Conservation (phyloP, 2,329 filamentous ascomycete species). For the Clarireedia homoeocarpa region DNA sequence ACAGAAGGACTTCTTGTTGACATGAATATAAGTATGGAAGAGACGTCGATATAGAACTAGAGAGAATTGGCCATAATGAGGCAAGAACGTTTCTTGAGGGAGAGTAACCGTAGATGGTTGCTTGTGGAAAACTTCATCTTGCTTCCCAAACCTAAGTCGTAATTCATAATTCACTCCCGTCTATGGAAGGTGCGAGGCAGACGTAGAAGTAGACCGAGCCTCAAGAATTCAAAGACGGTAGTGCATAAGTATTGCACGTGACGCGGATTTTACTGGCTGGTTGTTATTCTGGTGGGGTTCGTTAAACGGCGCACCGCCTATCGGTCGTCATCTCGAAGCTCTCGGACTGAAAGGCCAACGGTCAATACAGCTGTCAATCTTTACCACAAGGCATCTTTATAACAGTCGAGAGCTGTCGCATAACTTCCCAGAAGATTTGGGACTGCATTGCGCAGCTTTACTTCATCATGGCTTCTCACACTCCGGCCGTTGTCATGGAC, state of each 20-base stretch:
- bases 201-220: no score
- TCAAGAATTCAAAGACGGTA: no score
- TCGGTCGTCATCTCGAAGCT: conserved; percentile 19
- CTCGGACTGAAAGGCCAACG: conserved; percentile 5
- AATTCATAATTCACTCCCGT: not conserved
- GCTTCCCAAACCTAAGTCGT: not conserved
- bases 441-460: conserved; percentile 21
- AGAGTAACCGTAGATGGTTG: not conserved
- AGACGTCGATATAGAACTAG: not conserved
- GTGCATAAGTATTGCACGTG: not conserved
- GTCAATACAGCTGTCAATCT: conserved; percentile 1
- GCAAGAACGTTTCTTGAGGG: not conserved
- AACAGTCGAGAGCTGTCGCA: conserved; percentile 21
- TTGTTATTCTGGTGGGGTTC: conserved; percentile 8
- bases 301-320: conserved; percentile 8
- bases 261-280: conserved; percentile 1
- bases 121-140: not conserved
- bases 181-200: no score
- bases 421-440: conserved; percentile 20
- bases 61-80: not conserved
- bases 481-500: conserved; percentile 99
- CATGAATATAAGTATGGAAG: not conserved
- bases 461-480: conserved; percentile 84
- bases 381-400: not conserved
- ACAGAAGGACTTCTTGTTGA: not conserved